phyloP scores from a whole-genome alignment of 177 flowering plant genomes.

The Vitis hybrid region DNA sequence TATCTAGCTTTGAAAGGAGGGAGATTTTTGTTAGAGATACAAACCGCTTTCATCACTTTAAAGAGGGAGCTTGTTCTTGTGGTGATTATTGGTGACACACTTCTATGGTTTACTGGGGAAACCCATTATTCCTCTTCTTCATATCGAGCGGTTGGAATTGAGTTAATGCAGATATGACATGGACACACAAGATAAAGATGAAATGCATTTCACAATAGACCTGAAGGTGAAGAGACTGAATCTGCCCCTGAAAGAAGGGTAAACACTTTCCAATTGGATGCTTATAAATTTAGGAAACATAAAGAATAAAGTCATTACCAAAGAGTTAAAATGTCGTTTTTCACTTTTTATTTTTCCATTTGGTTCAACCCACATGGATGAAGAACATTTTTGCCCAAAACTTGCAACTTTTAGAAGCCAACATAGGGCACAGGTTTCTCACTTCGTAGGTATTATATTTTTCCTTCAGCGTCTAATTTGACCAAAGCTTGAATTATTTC shows the following conservation, averaged over 20 bases:
- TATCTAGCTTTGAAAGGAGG: constrained; percentile 59
- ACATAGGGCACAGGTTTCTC: too few species aligned
- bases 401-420: not conserved
- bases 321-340: not conserved
- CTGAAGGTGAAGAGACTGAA: constrained; percentile 2
- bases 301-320: not conserved
- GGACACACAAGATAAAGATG: not conserved
- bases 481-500: too few species aligned
- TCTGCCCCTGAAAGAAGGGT: not conserved
- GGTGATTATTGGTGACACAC: constrained; percentile 67
- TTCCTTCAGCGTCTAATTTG: too few species aligned
- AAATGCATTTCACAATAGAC: not conserved
- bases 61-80: constrained; percentile 73
- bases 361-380: not conserved
- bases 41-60: constrained; percentile 78
- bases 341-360: not conserved
- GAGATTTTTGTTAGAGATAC: constrained; percentile 76
- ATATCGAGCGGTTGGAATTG: too few species aligned
- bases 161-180: too few species aligned
- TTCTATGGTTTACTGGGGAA: not conserved
- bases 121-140: not conserved
- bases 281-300: too few species aligned
- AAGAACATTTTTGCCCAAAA: not conserved
- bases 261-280: not conserved
- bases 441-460: too few species aligned